Base-by-base conservation (phyloP, 2,329 filamentous ascomycete genomes). In the Westerdykella sp. region DNA sequence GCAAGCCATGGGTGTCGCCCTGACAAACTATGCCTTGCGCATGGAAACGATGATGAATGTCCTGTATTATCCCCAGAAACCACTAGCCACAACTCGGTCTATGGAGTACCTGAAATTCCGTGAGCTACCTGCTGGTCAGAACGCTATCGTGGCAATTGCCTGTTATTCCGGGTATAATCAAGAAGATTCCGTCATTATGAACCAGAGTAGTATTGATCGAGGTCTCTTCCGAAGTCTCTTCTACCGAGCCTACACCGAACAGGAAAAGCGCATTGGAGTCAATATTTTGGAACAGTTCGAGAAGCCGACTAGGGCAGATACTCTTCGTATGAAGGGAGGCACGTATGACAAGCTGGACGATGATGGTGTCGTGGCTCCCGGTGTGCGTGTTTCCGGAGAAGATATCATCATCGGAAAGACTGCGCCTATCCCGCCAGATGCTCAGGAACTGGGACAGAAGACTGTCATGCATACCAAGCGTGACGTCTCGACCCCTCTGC, bases 41-140 rank as follows among this genome's bases (percentile, higher is more conserved):
- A 97, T 98, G 91, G 93, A 98, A 63, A 98, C 93, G 4, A 98
- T 98, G 93, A 86, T 91, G 57, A 98, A 98, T 59, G 95, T 98
- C 64, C 80, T 98, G 4, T 98, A 98, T 71, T 98, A 98, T 60
- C 93, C 93, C 0, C 93, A 98, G 70, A 98, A 98, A 68, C 93
- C 93, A 6, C 78, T 98, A 40, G 93, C 89, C 0, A 97, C 91
- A 1, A 98, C 93, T 14, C 81, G 90, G 51, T 95, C 91, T 4
- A 98, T 98, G 94, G 93, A 98, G 68, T 97, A 94, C 69, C 75
- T 98, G 57, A 95, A 95, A 62, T 98, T 98, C 83, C 81, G 93
- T 70, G 93, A 98, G 69, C 75, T 98, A 46, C 93, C 93, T 14
- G 93, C 93, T 13, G 93, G 93, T 2, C 93, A 98, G 67, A 98